Evolutionary conservation across 495 filamentous ascomycete genomes (phyloP).

Genomic region (Halenospora varia): DNA sequence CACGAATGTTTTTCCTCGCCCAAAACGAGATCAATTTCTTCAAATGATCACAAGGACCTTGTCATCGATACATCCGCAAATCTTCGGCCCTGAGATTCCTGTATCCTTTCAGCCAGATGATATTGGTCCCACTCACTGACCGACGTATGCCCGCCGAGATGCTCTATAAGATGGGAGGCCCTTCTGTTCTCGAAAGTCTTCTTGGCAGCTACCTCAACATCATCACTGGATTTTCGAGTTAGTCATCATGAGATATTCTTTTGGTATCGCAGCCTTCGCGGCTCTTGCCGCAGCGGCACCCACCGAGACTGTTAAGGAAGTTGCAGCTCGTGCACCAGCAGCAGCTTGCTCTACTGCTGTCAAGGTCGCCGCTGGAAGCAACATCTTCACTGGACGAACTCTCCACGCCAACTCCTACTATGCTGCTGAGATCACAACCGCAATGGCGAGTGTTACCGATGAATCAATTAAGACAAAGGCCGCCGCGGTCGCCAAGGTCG

Average conservation of each 20-base stretch:
- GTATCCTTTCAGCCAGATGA: slow-evolving; percentile 16
- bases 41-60: slow-evolving; percentile 9
- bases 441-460: slow-evolving; percentile 26
- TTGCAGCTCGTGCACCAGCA: slow-evolving; percentile 10
- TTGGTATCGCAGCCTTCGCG: slow-evolving; percentile 14
- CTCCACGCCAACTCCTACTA: slow-evolving; percentile 56
- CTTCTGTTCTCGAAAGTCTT: neutral
- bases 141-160: neutral
- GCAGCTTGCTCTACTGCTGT: slow-evolving; percentile 45
- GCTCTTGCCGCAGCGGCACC: slow-evolving; percentile 12
- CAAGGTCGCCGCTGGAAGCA: slow-evolving; percentile 46
- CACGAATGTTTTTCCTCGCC: neutral
- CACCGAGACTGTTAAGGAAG: slow-evolving; percentile 8
- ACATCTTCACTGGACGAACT: slow-evolving; percentile 48
- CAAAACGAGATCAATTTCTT: slow-evolving; percentile 10
- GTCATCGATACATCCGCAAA: neutral
- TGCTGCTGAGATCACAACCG: slow-evolving; percentile 46
- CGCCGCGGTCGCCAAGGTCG: slow-evolving; percentile 43
- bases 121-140: neutral
- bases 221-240: neutral
- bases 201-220: slow-evolving; percentile 7
- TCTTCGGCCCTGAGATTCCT: slow-evolving; percentile 14
- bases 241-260: slow-evolving; percentile 13
- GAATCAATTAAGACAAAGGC: slow-evolving; percentile 29
- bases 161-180: slow-evolving; percentile 3